Evolutionary conservation across 257 asterid species (phyloP).

Genomic region (Scutellaria baicalensis): DNA sequence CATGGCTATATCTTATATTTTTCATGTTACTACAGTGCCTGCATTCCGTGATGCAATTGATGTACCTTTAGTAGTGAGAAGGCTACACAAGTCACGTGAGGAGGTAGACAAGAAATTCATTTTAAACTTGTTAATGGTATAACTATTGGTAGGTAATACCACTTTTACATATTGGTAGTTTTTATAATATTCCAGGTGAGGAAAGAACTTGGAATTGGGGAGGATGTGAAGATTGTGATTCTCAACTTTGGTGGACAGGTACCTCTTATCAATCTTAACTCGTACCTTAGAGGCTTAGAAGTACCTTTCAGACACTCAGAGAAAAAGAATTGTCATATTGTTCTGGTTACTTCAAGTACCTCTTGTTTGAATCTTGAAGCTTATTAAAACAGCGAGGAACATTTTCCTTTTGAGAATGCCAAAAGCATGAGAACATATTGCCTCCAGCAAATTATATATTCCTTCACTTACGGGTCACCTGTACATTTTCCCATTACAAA

Average conservation of each 20-base stretch:
- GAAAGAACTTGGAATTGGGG: constrained; percentile 71
- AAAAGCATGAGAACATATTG: not conserved
- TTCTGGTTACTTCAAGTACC: not conserved
- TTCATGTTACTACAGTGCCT: constrained; percentile 58
- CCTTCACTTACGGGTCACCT: not conserved
- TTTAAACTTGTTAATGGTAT: not conserved
- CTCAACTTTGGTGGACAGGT: constrained; percentile 99
- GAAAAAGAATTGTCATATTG: not conserved
- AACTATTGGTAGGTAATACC: not conserved
- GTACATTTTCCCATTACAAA: not conserved
- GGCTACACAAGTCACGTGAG: constrained; percentile 75
- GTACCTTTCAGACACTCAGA: not conserved
- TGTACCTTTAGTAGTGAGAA: constrained; percentile 93
- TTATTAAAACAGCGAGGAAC: not conserved
- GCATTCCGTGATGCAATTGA: constrained; percentile 97
- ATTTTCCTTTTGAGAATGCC: not conserved
- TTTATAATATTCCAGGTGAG: constrained; percentile 52
- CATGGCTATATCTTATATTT: not conserved
- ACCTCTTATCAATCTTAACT: not conserved
- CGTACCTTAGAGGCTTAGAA: not conserved
- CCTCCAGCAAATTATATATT: not conserved
- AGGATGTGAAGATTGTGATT: constrained; percentile 76
- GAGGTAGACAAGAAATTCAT: constrained; percentile 42
- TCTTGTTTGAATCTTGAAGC: not conserved
- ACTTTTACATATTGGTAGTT: constrained; percentile 1